A percentile compares a stretch with the other conserved stretches of the same genome.
Evolutionary conservation across 1,139 yeast species (phyloP).

Genomic region (Saccharomyces hybrid): DNA sequence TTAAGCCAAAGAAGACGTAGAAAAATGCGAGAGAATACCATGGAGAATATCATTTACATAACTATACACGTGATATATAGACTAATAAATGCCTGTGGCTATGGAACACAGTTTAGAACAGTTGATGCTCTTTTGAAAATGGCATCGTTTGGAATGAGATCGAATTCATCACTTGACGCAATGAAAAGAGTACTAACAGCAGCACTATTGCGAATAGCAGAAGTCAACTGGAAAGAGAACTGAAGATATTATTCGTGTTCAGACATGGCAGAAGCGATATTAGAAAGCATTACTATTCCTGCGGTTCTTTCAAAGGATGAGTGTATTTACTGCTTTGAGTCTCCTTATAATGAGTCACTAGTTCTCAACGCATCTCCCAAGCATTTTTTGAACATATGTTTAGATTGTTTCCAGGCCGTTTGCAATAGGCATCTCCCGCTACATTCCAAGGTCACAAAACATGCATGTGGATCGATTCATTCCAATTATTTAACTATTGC

Average conservation of each 20-base stretch:
- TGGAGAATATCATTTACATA: background rate
- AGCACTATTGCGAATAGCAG: background rate
- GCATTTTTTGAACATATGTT: slow-evolving; percentile 25
- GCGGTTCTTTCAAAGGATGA: slow-evolving; percentile 29
- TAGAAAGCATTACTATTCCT: slow-evolving; percentile 19
- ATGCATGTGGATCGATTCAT: slow-evolving; percentile 16
- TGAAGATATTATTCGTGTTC: background rate
- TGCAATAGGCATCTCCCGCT: slow-evolving; percentile 22
- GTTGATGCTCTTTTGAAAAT: background rate
- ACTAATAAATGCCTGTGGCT: background rate
- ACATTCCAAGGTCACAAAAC: slow-evolving; percentile 21
- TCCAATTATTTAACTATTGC: slow-evolving; percentile 18
- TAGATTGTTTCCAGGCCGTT: slow-evolving; percentile 29
- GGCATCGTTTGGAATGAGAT: background rate
- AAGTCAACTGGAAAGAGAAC: background rate
- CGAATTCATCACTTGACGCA: background rate
- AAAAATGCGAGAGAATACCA: background rate
- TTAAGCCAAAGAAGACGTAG: background rate
- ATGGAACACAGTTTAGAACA: background rate
- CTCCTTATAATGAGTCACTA: slow-evolving; percentile 19
- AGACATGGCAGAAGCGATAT: slow-evolving; percentile 5
- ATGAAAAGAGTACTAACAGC: background rate
- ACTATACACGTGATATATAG: background rate
- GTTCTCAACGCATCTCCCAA: slow-evolving; percentile 3
- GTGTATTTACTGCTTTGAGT: slow-evolving; percentile 31